Conservation (phyloP, 2,329 filamentous ascomycete genomes). For the Monilinia laxa region DNA sequence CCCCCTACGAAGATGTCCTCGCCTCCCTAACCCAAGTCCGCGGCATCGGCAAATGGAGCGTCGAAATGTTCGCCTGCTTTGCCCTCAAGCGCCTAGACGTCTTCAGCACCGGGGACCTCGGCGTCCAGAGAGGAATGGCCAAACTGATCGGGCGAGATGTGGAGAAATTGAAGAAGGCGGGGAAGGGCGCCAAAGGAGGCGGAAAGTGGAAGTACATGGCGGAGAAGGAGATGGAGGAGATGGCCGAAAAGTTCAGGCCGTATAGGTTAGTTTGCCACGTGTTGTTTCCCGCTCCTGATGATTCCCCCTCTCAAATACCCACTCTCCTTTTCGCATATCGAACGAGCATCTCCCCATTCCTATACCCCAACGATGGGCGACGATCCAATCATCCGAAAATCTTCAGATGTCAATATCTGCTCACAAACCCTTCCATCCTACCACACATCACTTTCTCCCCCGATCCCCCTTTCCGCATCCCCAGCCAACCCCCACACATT, state of each 20-base stretch:
- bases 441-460: not conserved
- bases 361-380: not conserved
- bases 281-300: too few relatives aligned
- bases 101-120: slow-evolving; percentile 87
- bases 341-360: not conserved
- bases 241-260: slow-evolving; percentile 76
- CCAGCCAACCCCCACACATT: too few relatives aligned
- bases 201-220: slow-evolving; percentile 99
- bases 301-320: not conserved
- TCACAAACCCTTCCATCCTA: not conserved
- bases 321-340: not conserved
- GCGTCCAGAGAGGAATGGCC: slow-evolving; percentile 92
- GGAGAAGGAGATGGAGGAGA: slow-evolving; percentile 86
- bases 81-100: slow-evolving; percentile 93
- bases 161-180: slow-evolving; percentile 70
- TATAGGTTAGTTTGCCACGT: slow-evolving; percentile 57
- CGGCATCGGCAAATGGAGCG: slow-evolving; percentile 85
- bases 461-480: too few relatives aligned
- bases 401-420: not conserved
- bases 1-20: slow-evolving; percentile 82
- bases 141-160: slow-evolving; percentile 81
- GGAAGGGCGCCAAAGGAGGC: slow-evolving; percentile 50
- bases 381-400: not conserved
- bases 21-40: slow-evolving; percentile 80
- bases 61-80: slow-evolving; percentile 98